These are phyloP conservation scores for Ophiocordyceps camponoti-saundersi DNA, from an alignment of 2,329 filamentous ascomycete species.

Conservation along the genomic window DNA sequence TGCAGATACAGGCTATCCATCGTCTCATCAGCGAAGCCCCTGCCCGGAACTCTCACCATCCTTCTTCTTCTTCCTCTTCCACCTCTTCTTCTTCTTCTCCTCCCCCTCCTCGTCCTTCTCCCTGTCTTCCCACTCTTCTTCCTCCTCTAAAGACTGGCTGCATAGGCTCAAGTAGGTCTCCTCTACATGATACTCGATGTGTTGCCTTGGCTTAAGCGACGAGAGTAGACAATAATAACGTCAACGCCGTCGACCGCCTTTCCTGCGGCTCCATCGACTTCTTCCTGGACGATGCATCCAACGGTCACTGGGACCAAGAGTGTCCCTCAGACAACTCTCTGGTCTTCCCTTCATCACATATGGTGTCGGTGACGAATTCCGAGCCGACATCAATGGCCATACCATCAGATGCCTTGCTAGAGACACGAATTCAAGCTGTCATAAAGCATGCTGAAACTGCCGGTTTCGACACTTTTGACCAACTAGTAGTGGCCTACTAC, in stretches of 20 bases:
- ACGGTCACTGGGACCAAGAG: background rate
- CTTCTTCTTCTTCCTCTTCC: background rate
- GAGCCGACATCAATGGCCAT: background rate
- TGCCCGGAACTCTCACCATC: constrained; percentile 3
- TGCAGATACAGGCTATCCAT: constrained; percentile 9
- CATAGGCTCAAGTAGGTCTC: background rate
- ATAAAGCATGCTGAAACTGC: constrained; percentile 7
- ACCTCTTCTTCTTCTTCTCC: background rate
- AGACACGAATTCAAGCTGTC: constrained; percentile 8
- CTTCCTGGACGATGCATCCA: background rate
- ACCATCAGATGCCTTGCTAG: background rate
- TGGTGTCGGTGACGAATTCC: background rate
- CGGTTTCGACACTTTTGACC: constrained; percentile 11
- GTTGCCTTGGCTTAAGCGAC: too few species aligned
- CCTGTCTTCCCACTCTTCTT: background rate
- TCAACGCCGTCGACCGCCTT: too few species aligned
- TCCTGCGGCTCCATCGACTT: background rate
- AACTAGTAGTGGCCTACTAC: constrained; percentile 11
- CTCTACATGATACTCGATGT: too few species aligned
- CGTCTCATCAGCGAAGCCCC: constrained; percentile 6
- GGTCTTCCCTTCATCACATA: background rate
- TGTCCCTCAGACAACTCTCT: background rate
- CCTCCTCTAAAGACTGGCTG: background rate
- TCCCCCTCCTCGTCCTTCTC: background rate
- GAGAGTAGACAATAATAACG: background rate